Evolutionary conservation across 306 rosid species (phyloP), one percentile per base, ranked within the genome.

Genomic region (Macrotyloma uniflorum): DNA sequence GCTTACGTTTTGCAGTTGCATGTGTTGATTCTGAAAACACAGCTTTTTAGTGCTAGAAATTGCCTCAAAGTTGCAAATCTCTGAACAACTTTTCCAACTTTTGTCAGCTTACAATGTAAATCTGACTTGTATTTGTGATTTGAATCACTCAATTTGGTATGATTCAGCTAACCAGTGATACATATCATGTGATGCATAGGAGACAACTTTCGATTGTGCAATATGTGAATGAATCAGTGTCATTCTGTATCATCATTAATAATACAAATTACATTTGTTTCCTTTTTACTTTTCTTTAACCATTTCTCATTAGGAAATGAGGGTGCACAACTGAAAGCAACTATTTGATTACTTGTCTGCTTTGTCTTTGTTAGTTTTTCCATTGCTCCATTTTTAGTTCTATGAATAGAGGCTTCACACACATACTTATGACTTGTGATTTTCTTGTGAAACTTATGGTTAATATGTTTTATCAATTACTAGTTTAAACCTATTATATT

Each of bases 81-180:
- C 45, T 50, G 20, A 35, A 65, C 46, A 28, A 35, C 6, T 78
- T 63, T 57, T 35, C 26, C 30, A 26, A 65, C 67, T 43, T 43
- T 54, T 33, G 51, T 30, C 26, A 42, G 78, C 32, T 35, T 47
- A 57, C 61, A 53, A 43, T 51, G 38, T 72, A 61, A 58, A 67
- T 54, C 24, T 64, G 14, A 32, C 8, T 33, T 61, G 8, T 23
- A 30, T 22, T 59, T 13, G 18, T 14, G n/a, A 59, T 30, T 61
- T 7, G 20, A 61, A 61, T 28, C 5, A 1, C 11, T 6, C 19
- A 3, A 15, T 58, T 6, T 26, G 65, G 65, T 58, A 58, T 6
- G 19, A 2, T 26, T 58, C 36, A 14, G 5, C 20, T 55, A 14
- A 11, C 30, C 20, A 26, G 38, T 6, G 2, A 58, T 58, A 5